Evolutionary conservation across 768 basidiomycete genomes (phyloP).

Genomic region (Pisolithus orientalis): DNA sequence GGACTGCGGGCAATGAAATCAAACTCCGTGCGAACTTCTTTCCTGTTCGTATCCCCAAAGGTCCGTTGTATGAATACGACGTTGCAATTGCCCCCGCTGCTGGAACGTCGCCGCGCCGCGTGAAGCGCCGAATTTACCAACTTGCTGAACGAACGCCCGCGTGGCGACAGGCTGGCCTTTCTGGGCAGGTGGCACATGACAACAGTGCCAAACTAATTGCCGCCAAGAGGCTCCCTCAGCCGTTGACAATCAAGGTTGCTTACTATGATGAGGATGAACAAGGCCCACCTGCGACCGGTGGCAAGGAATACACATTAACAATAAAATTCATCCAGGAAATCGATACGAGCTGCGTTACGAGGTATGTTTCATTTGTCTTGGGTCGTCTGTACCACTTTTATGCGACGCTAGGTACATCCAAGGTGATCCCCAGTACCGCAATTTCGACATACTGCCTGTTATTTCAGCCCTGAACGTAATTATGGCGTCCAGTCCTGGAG

Average conservation of each 20-base stretch:
- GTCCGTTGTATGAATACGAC: conserved; percentile 44
- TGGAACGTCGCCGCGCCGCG: conserved; percentile 29
- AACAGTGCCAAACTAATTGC: conserved; percentile 41
- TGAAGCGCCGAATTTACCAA: conserved; percentile 42
- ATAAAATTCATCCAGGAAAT: conserved; percentile 39
- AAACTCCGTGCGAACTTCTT: conserved; percentile 51
- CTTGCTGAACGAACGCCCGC: conserved; percentile 39
- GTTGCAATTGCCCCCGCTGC: conserved; percentile 34
- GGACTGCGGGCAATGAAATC: conserved; percentile 36
- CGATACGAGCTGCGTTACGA: conserved; percentile 35
- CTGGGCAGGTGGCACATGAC: conserved; percentile 42
- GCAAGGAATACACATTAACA: conserved; percentile 38
- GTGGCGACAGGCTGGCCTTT: conserved; percentile 37
- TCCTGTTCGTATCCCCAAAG: conserved; percentile 40
- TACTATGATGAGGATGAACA: conserved; percentile 44
- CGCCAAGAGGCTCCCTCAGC: conserved; percentile 33
- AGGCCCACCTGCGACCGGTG: conserved; percentile 23
- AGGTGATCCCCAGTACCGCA: conserved; percentile 37
- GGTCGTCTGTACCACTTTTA: conserved; percentile 4
- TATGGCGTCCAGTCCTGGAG: conserved; percentile 38
- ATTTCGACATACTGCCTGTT: conserved; percentile 41
- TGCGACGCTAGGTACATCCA: conserved; percentile 33
- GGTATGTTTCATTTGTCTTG: conserved; percentile 23
- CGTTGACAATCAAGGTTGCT: conserved; percentile 32
- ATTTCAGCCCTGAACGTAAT: conserved; percentile 47